These are phyloP conservation scores for Aspergillus nanangensis DNA, from an alignment of 495 filamentous ascomycete species.

Conservation along the genomic window DNA sequence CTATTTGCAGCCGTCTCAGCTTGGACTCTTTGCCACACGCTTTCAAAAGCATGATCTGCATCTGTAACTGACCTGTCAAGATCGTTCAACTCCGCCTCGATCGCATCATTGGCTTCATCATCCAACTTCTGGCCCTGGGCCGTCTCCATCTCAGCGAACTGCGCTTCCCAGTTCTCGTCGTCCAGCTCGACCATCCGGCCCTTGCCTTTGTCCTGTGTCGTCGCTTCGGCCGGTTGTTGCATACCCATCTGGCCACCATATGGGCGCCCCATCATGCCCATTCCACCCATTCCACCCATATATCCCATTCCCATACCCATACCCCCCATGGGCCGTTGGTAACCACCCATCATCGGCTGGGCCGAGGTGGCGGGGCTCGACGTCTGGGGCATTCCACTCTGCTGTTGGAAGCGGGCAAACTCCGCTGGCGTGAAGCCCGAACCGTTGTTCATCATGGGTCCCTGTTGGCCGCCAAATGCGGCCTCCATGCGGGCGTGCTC, in stretches of 20 bases:
- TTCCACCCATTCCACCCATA: conserved; percentile 37
- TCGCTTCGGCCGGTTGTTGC: conserved; percentile 47
- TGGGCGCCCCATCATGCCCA: conserved; percentile 35
- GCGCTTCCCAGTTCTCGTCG: conserved; percentile 90
- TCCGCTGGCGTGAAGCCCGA: conserved; percentile 76
- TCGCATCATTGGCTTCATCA: conserved; percentile 66
- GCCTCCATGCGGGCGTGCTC: conserved; percentile 77
- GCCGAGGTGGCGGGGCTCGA: conserved; percentile 47
- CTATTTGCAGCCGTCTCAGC: conserved; percentile 72
- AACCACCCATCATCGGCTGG: conserved; percentile 48
- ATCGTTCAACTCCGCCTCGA: conserved; percentile 85
- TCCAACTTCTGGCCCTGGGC: conserved; percentile 60
- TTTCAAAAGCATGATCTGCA: conserved; percentile 79
- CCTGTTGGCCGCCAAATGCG: conserved; percentile 59
- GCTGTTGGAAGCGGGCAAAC: conserved; percentile 79
- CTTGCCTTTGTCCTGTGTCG: conserved; percentile 73
- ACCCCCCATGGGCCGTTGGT: conserved; percentile 57
- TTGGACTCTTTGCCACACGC: conserved; percentile 81
- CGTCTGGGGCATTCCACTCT: conserved; percentile 54
- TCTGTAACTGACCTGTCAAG: conserved; percentile 77
- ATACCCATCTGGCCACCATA: conserved; percentile 30
- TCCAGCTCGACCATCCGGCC: conserved; percentile 88
- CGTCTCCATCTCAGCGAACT: conserved; percentile 85
- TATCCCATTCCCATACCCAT: conserved; percentile 41
- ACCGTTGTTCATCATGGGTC: conserved; percentile 37